These are phyloP conservation scores for Betula pendula DNA, from an alignment of 306 rosid genomes.

Conservation along the genomic window DNA sequence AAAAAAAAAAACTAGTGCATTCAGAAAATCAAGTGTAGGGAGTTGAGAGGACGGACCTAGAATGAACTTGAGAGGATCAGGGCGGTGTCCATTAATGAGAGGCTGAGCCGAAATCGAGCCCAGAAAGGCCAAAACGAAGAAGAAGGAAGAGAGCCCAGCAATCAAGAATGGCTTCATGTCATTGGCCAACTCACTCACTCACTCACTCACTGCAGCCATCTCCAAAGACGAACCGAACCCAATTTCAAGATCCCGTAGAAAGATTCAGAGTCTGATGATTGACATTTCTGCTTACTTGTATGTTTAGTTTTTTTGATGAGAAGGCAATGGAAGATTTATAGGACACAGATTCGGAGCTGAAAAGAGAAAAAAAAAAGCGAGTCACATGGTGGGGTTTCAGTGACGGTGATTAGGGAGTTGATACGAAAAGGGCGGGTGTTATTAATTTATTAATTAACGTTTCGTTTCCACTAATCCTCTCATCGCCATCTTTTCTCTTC, in stretches of 20 bases:
- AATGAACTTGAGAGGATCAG: conserved; percentile 35
- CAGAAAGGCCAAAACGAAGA: conserved; percentile 34
- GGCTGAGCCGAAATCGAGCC: conserved; percentile 56
- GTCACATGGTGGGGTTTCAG: conserved; percentile 53
- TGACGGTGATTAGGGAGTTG: conserved; percentile 23
- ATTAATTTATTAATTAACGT: conserved; percentile 21
- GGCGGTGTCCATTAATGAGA: conserved; percentile 31
- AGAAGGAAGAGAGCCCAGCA: conserved; percentile 32
- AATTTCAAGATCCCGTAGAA: conserved; percentile 30
- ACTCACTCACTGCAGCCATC: conserved; percentile 27
- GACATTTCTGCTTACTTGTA: conserved; percentile 15
- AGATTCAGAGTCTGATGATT: conserved; percentile 23
- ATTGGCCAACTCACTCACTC: conserved; percentile 24
- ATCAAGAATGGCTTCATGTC: conserved; percentile 51
- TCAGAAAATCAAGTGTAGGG: background rate
- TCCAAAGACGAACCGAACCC: conserved; percentile 33
- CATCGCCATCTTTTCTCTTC: background rate
- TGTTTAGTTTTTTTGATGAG: conserved; percentile 1
- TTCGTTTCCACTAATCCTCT: conserved; percentile 8
- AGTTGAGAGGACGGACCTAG: conserved; percentile 52
- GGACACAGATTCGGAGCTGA: conserved; percentile 15
- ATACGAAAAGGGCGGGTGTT: conserved; percentile 61
- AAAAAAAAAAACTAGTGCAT: conserved; percentile 6
- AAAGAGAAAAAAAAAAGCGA: conserved; percentile 6
- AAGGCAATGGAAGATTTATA: conserved; percentile 16